Percentiles rank a stretch among this genome's conserved stretches.
phyloP scores from a whole-genome alignment of 345 rosid species.

The Litchi chinensis region DNA sequence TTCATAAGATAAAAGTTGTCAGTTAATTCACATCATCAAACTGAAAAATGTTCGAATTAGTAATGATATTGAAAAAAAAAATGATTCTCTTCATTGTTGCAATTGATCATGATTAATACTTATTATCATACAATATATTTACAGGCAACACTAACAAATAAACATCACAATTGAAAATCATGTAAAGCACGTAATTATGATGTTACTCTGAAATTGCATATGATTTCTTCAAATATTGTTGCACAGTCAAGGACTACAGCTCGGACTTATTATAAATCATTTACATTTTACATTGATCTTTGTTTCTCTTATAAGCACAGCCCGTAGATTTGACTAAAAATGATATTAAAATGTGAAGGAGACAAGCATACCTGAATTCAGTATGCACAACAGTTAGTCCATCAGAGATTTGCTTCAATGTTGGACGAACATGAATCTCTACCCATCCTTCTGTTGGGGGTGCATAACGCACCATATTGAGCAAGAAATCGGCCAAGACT shows the following conservation, averaged over 20 bases:
- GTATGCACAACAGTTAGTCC: conserved; percentile 49
- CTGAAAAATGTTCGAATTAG: conserved; percentile 1
- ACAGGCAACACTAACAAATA: neutral
- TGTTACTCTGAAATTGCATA: neutral
- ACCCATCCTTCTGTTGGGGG: conserved; percentile 85
- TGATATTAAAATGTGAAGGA: conserved; percentile 1
- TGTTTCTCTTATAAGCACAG: neutral
- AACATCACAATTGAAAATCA: neutral
- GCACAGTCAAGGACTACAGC: neutral
- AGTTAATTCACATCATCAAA: neutral
- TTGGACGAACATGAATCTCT: conserved; percentile 78
- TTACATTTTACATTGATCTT: neutral
- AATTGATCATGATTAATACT: neutral
- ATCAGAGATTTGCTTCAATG: conserved; percentile 55
- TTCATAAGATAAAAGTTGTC: conserved; percentile 24
- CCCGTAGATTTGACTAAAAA: neutral
- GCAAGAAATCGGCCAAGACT: conserved; percentile 82
- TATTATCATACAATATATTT: neutral
- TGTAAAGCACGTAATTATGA: neutral
- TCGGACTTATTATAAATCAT: neutral
- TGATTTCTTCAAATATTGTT: neutral
- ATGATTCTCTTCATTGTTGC: neutral
- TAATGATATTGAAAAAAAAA: neutral
- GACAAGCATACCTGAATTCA: conserved; percentile 70
- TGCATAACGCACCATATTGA: conserved; percentile 81